Percentiles rank a stretch among this genome's conserved stretches.
These are phyloP conservation scores for Phylloboletellus chloephorus DNA, from an alignment of 1,284 basidiomycete species.

Conservation along the genomic window DNA sequence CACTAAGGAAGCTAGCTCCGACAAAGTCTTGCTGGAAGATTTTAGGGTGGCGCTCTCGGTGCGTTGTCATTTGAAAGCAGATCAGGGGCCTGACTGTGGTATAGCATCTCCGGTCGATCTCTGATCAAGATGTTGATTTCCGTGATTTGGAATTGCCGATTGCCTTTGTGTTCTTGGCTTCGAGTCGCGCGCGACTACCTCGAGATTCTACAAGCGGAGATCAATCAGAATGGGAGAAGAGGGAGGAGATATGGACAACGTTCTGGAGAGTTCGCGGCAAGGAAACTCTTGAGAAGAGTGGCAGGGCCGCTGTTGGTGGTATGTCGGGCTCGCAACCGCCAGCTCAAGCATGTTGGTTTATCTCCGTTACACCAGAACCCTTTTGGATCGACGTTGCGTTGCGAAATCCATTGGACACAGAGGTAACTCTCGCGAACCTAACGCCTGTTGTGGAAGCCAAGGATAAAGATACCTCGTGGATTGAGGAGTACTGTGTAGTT, in stretches of 20 bases:
- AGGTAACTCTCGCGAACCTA: constrained; percentile 58
- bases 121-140: constrained; percentile 36
- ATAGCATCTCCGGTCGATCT: constrained; percentile 61
- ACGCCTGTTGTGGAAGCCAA: constrained; percentile 47
- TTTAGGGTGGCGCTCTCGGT: constrained; percentile 74
- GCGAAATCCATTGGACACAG: constrained; percentile 65
- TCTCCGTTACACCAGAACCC: constrained; percentile 43
- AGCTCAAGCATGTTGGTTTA: background rate
- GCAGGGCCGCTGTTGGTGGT: constrained; percentile 64
- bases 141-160: constrained; percentile 53
- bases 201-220: constrained; percentile 44
- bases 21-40: constrained; percentile 70
- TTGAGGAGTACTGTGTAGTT: constrained; percentile 44
- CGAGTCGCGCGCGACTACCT: constrained; percentile 51
- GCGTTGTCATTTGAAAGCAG: constrained; percentile 15
- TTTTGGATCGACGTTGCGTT: constrained; percentile 72
- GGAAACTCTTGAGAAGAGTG: constrained; percentile 47
- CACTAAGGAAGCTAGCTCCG: constrained; percentile 33
- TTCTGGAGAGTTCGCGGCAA: constrained; percentile 57
- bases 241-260: constrained; percentile 57
- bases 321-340: constrained; percentile 12
- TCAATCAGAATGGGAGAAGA: constrained; percentile 48
- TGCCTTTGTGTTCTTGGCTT: constrained; percentile 49
- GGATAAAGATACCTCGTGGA: constrained; percentile 30
- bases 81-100: constrained; percentile 7